Evolutionary conservation across 306 rosid species (phyloP).

Genomic region (Glycine tomentella): DNA sequence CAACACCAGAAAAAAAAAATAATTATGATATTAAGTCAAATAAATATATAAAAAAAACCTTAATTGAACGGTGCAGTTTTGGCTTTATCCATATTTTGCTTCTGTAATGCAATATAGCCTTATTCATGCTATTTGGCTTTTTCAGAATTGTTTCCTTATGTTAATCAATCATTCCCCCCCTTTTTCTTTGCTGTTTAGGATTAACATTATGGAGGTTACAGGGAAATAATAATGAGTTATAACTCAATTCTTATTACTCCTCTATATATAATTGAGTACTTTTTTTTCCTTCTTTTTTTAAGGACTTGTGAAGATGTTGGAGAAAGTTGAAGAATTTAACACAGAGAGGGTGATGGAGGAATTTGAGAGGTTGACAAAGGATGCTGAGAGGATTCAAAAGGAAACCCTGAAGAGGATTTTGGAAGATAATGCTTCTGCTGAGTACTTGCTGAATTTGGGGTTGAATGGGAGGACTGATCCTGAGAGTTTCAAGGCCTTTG

Average conservation of each 20-base stretch:
- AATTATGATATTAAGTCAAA: background rate
- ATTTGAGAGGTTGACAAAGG: slow-evolving; percentile 76
- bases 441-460: slow-evolving; percentile 73
- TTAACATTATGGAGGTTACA: background rate
- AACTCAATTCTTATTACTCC: background rate
- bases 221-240: background rate
- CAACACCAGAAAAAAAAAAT: background rate
- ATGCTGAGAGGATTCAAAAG: slow-evolving; percentile 78
- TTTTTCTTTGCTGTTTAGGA: background rate
- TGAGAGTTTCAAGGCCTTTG: slow-evolving; percentile 77
- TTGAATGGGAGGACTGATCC: slow-evolving; percentile 83
- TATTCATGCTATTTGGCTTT: slow-evolving; percentile 29
- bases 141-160: slow-evolving; percentile 4
- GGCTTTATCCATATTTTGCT: slow-evolving; percentile 25
- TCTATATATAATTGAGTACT: background rate
- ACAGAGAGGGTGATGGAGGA: slow-evolving; percentile 72
- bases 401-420: slow-evolving; percentile 74
- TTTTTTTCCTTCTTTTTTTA: background rate
- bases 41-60: background rate
- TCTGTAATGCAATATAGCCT: background rate
- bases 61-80: slow-evolving; percentile 31
- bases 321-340: slow-evolving; percentile 68
- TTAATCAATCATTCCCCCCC: slow-evolving; percentile 11
- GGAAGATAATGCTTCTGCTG: slow-evolving; percentile 77
- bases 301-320: slow-evolving; percentile 64